Conservation (phyloP, 768 basidiomycete genomes). For the Porphyrellus cyaneotinctus region DNA sequence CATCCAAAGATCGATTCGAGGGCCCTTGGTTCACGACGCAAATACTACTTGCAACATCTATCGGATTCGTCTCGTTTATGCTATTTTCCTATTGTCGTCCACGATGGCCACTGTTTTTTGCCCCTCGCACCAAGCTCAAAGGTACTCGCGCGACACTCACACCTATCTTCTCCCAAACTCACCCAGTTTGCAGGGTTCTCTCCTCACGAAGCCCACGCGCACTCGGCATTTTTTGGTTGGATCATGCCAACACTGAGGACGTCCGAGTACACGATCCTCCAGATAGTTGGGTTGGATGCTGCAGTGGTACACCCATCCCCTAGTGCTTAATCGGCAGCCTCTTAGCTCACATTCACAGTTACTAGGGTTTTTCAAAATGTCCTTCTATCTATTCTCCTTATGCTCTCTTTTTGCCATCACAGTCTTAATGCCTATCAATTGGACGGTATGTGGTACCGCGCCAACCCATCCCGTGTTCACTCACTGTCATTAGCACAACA, state of each 20-base stretch:
- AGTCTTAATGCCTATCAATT: slow-evolving; percentile 94
- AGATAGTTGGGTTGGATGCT: slow-evolving; percentile 95
- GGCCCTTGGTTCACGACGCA: slow-evolving; percentile 98
- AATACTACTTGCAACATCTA: slow-evolving; percentile 65
- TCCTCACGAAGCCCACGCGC: slow-evolving; percentile 87
- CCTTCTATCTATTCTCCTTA: slow-evolving; percentile 85
- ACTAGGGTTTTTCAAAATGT: slow-evolving; percentile 92
- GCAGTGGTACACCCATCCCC: slow-evolving; percentile 70
- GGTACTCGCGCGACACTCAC: slow-evolving; percentile 41
- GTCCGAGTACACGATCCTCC: slow-evolving; percentile 89
- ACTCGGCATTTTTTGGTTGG: slow-evolving; percentile 91
- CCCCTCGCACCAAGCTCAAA: slow-evolving; percentile 91
- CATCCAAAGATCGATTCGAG: slow-evolving; percentile 62
- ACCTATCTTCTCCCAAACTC: not conserved
- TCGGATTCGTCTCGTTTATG: slow-evolving; percentile 79
- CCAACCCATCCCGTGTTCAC: not conserved
- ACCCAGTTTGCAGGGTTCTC: slow-evolving; percentile 64
- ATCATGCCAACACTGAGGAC: slow-evolving; percentile 87
- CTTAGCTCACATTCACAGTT: slow-evolving; percentile 47
- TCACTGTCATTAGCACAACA: slow-evolving; percentile 53
- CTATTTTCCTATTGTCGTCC: slow-evolving; percentile 87
- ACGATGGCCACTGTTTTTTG: slow-evolving; percentile 86
- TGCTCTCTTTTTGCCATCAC: slow-evolving; percentile 78
- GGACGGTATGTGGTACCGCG: slow-evolving; percentile 56
- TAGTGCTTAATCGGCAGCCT: not conserved